Base-by-base conservation (phyloP, 1,284 basidiomycete species). In the Irpex lacteus region DNA sequence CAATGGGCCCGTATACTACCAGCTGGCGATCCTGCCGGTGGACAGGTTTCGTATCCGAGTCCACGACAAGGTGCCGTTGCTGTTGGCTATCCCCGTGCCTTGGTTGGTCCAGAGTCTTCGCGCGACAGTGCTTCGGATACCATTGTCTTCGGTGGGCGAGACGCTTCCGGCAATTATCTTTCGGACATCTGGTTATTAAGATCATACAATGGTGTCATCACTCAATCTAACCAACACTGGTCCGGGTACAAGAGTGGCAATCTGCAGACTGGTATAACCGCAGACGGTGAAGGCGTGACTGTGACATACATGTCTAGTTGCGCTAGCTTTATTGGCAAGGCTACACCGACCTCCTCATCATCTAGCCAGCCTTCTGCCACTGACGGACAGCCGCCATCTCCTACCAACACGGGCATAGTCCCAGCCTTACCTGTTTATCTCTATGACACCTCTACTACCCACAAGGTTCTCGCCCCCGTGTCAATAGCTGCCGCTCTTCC, bases 61-160 rank as follows among this genome's bases (percentile, higher is more conserved):
- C 85, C 89, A 58, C 86, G 91, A 58, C 80, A 88, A 73, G 91
- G 91, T 26, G 86, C 90, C 32, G 83, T 81, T n/a, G 87, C 84
- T 1, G 72, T 91, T 50, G 84, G 89, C 4, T 86, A 77, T 68
- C 67, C 72, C 15, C 66, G 75, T 59, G 80, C 83, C 1, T 79
- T 92, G 7, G 86, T 90, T 13, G 90, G 91, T 6, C 19, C 19
- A 3, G 9, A 26, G 18, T 68, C 70, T 7, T 76, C 81, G 44
- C 79, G 82, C 21, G 73, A 71, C 38, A 70, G 71, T n/a, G 84
- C 82, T 38, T 81, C 89, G 32, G 92, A 94, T 71, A 89, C 85
- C n/a, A 81, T 94, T 57, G 84, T 94, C 9, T 94, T 91, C 69
- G 91, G 91, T 55, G 91, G 91, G 32, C 82, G 83, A 68, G 89